Percentiles rank a stretch among this genome's conserved stretches.
phyloP scores from a whole-genome alignment of 2,329 filamentous ascomycete species.

The Verticillium longisporum region DNA sequence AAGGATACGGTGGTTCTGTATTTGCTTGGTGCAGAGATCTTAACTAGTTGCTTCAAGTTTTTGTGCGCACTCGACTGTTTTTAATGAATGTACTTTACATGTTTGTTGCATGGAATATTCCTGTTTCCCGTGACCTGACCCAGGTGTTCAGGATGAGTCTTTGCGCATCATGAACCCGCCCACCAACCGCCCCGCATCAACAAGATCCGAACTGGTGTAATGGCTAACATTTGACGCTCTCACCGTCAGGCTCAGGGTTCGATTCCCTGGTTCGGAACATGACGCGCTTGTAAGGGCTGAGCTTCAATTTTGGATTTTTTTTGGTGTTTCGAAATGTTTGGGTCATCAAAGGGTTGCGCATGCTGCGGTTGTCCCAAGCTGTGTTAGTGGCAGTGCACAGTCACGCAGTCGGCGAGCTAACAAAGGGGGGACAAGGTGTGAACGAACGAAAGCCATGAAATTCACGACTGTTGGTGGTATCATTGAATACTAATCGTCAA shows the following conservation, averaged over 20 bases:
- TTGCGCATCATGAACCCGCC: neutral
- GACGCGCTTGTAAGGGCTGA: neutral
- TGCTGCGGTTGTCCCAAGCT: no score
- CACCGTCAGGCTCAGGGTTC: neutral
- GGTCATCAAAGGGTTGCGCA: no score
- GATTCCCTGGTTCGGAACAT: neutral
- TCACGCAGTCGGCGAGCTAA: no score
- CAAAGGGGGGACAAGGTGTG: neutral
- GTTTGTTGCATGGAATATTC: no score
- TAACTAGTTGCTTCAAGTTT: neutral
- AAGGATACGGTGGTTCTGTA: neutral
- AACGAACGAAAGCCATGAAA: neutral
- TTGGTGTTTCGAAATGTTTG: no score
- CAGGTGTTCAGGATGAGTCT: no score
- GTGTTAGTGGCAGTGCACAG: no score
- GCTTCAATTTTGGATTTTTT: no score
- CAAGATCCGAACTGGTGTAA: neutral
- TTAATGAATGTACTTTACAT: no score
- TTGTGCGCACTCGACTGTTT: no score
- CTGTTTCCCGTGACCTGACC: no score
- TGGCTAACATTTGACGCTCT: neutral
- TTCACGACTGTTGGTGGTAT: slow-evolving; percentile 21
- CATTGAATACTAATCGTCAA: slow-evolving; percentile 26
- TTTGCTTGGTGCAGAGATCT: neutral
- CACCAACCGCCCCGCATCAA: neutral